Base-by-base conservation (phyloP, 805 yeast genomes). In the Ogataea ganodermae region DNA sequence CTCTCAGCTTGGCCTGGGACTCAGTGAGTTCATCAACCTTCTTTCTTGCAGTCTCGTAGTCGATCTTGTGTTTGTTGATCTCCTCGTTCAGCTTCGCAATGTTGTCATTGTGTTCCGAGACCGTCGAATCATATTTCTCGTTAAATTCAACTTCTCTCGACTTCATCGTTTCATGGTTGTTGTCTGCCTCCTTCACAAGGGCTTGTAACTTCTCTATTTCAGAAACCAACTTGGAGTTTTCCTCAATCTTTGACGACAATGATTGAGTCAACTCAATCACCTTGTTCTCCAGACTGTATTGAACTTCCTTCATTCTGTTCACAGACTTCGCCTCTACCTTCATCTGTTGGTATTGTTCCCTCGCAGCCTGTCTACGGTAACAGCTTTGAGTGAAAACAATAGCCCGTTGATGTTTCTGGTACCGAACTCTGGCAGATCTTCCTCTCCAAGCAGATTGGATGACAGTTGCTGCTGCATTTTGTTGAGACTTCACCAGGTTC, bases 211-310 rank as follows among this genome's bases (percentile, higher is more conserved):
- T 64, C 68, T 78, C 76, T 42, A 91, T 79, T 59, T 86, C 86
- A 13, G 70, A 68, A 49, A 80, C 75, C 61, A 92, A 74, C 51
- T 76, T 78, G 71, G 84, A 85, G 68, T 91, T 91, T 57, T 89
- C 97, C 55, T 81, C 87, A 21, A 86, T 84, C 65, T 89, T 87
- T 30, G 82, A 70, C 0, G 96, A 81, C 51, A 92, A 74, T 10
- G 85, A 79, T 62, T 92, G 95, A 3, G 97, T 92, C 57, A 94
- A 79, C 68, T 91, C 96, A 55, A 94, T 90, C n/a, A 95, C 97
- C 75, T 95, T 94, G 69, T 94, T 94, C 68, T 94, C 99, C 60
- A 95, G 78, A 65, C 86, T 82, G 70, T 89, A 94, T 60, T 96
- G 90, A 32, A 89, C 96, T 66, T 92, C 96, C 68, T 89, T 82